phyloP scores from a whole-genome alignment of 768 basidiomycete genomes.

The Pleurotus pulmonarius region DNA sequence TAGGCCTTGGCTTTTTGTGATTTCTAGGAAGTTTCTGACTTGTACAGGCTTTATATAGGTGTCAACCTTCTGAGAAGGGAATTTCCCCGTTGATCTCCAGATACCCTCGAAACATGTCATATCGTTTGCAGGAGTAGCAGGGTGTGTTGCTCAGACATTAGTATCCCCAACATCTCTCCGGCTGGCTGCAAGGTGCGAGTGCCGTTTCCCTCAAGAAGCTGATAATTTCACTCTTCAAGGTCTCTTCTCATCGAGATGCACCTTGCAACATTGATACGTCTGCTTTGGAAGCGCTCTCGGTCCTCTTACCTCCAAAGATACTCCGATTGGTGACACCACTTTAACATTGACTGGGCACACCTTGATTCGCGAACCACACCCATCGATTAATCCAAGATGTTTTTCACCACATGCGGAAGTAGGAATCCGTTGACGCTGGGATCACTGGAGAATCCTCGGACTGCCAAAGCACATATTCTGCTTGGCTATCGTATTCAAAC shows the following conservation, averaged over 20 bases:
- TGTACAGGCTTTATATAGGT: conserved; percentile 6
- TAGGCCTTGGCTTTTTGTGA: not conserved
- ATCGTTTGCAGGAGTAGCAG: conserved; percentile 7
- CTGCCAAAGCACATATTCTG: conserved; percentile 4
- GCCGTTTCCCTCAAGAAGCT: conserved; percentile 1
- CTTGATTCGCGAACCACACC: conserved; percentile 8
- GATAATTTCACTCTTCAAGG: conserved; percentile 4
- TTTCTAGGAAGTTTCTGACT: not conserved
- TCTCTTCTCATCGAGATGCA: conserved; percentile 8
- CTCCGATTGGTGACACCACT: conserved; percentile 9
- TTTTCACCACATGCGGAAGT: conserved; percentile 6
- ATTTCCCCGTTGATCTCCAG: conserved; percentile 9
- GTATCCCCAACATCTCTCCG: conserved; percentile 9
- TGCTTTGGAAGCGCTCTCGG: conserved; percentile 9
- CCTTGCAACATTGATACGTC: conserved; percentile 7
- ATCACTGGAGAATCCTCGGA: conserved; percentile 5
- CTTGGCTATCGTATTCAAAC: conserved; percentile 4
- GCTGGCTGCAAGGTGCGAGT: conserved; percentile 1
- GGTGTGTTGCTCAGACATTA: conserved; percentile 5
- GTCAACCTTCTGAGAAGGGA: conserved; percentile 7
- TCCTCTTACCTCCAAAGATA: conserved; percentile 7
- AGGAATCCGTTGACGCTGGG: conserved; percentile 1
- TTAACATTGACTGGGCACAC: conserved; percentile 7
- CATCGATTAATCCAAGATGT: conserved; percentile 7
- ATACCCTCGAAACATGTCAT: conserved; percentile 4